Evolutionary conservation across 345 rosid genomes (phyloP), one percentile per base, ranked within the genome.

Genomic region (Nephelium lappaceum): DNA sequence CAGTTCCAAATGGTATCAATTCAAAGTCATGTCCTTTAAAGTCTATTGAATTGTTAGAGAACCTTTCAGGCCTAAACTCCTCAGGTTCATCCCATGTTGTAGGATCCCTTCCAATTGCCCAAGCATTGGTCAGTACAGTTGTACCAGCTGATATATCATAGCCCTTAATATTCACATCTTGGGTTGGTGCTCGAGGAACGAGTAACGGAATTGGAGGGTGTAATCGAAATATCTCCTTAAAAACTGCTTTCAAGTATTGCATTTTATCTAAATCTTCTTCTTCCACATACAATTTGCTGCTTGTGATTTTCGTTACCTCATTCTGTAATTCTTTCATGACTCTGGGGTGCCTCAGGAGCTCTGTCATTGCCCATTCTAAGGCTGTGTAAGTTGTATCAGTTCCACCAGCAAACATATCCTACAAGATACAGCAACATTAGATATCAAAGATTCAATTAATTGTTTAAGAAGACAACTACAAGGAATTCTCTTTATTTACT

Each of bases 321-420:
- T 83, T 78, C 79, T 81, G 83, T 5, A 82, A 58, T 61, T 15
- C 75, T 24, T 85, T 82, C 72, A 85, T 73, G 19, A 75, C 71
- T 65, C 66, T 23, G 16, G 85, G 87, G 49, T 89, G 77, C 47
- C 78, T 69, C 19, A 87, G 23, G 21, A 89, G 85, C 78, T 89
- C 86, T 9, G 84, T 51, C 87, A 87, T 84, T 42, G 68, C 75
- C 92, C 92, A 89, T 61, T 87, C 92, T n/a, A 85, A 19, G 31
- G 75, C 77, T 3, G 83, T 66, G 11, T 41, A 74, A 10, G 87
- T 75, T 0, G 89, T 85, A 21, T 88, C 86, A 3, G 85, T 71
- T 45, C 89, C 89, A 53, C 81, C 90, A 6, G 74, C 70, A 74
- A 88, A 86, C 73, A 77, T 78, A 72, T 88, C 91, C 91, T 85